Base-by-base conservation (phyloP, 805 yeast genomes). In the Candida yuanshanica region DNA sequence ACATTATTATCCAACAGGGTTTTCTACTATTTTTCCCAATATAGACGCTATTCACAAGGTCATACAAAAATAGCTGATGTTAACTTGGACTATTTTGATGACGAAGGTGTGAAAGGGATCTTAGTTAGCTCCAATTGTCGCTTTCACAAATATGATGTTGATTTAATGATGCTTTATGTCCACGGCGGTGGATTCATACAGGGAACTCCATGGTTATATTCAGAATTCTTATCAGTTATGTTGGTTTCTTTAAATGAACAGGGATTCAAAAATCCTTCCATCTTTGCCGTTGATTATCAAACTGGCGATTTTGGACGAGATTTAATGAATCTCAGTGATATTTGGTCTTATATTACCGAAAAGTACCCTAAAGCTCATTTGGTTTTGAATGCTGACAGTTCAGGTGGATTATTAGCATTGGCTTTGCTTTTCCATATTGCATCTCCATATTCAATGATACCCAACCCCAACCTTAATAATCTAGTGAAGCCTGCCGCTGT, bases 211-310 rank as follows among this genome's bases (percentile, higher is more conserved):
- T 65, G 65, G 46, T 62, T 68, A 43, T 74, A 72, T 44, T 41
- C 64, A 11, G 81, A 75, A 50, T 75, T 63, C 48, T 43, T 74
- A 29, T 58, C 65, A 33, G 57, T 70, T 4, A 47, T 72, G 35
- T 61, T 68, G 20, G 63, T 67, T 2, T 55, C 69, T 16, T 57
- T 76, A 25, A 60, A 67, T 21, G 57, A 68, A 38, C 75, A 72
- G 47, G 81, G 81, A 1, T 75, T 75, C 47, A 43, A 53, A 20
- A 72, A 68, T 46, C 81, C 81, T 1, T 68, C 64, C 4, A 58
- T 70, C 4, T 68, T 68, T 32, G 59, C 72, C 7, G 55, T 67
- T 17, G 64, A 69, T 20, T 55, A 56, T 33, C 36, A 45, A 18
- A 34, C 33, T 7, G 51, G 40, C 3, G 34, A 26, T 10, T 59